Percentiles rank a stretch among this genome's conserved stretches.
Evolutionary conservation across 2,329 filamentous ascomycete species (phyloP).

Genomic region (Acephala macrosclerotiorum): DNA sequence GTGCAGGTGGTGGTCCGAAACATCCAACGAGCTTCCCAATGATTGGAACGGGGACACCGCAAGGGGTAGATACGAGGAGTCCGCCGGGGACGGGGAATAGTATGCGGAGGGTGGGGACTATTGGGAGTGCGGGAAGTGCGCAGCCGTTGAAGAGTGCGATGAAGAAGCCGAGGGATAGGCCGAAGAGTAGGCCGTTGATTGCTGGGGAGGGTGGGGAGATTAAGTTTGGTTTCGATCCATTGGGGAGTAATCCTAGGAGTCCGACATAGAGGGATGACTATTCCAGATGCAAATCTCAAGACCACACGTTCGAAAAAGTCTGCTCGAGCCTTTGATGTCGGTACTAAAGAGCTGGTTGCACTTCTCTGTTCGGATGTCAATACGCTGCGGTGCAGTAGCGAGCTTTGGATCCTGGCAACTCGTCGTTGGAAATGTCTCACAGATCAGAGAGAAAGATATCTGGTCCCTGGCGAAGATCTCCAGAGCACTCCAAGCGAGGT

Average conservation of each 20-base stretch:
- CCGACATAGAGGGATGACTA: neutral
- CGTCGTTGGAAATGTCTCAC: neutral
- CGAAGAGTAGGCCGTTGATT: conserved; percentile 5
- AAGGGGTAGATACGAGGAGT: neutral
- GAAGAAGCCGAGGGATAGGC: conserved; percentile 3
- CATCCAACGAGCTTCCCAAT: neutral
- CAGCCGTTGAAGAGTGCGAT: conserved; percentile 3
- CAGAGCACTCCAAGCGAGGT: neutral
- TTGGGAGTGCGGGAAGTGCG: neutral
- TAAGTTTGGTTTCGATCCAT: neutral
- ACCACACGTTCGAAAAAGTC: no score
- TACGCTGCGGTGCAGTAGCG: no score
- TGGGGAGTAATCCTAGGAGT: conserved; percentile 5
- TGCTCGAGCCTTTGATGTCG: no score
- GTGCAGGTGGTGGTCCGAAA: neutral
- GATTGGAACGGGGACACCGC: neutral
- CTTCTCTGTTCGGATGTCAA: no score
- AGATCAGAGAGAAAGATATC: neutral
- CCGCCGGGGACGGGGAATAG: neutral
- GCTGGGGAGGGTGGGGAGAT: neutral
- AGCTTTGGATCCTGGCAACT: no score
- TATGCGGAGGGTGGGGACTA: neutral
- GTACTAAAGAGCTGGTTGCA: no score
- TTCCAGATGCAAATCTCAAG: no score
- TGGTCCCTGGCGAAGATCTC: neutral